A percentile compares a stretch with the other conserved stretches of the same genome.
These are phyloP conservation scores for Schwanniomyces polymorphus DNA, from an alignment of 805 yeast genomes.

Conservation along the genomic window DNA sequence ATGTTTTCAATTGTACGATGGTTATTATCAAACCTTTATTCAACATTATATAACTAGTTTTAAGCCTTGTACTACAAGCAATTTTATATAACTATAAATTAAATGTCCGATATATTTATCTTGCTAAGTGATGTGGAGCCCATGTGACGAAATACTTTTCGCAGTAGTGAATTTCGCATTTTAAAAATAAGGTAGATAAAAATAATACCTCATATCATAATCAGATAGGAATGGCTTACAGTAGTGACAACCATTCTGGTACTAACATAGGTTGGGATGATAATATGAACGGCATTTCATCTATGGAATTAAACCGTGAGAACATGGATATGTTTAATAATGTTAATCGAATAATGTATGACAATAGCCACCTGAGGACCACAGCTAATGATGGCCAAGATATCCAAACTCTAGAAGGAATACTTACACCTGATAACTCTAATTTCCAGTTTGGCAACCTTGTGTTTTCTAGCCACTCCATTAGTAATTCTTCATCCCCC, in stretches of 20 bases:
- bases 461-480: neutral
- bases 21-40: too few species aligned
- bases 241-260: neutral
- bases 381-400: neutral
- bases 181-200: neutral
- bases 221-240: neutral
- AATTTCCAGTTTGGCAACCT: neutral
- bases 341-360: neutral
- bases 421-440: neutral
- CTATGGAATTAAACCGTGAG: conserved; percentile 3
- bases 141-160: neutral
- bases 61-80: too few species aligned
- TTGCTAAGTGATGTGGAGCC: too few species aligned
- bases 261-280: neutral
- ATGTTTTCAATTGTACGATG: too few species aligned
- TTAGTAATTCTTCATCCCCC: conserved; percentile 3
- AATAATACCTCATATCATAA: neutral
- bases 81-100: too few species aligned
- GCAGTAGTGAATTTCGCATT: neutral
- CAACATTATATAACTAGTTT: too few species aligned
- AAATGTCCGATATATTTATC: too few species aligned
- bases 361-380: neutral
- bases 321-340: conserved; percentile 4
- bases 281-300: neutral
- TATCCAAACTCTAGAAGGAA: neutral